Conservation (phyloP, 2,329 filamentous ascomycete genomes). For the Xylariales sp. region DNA sequence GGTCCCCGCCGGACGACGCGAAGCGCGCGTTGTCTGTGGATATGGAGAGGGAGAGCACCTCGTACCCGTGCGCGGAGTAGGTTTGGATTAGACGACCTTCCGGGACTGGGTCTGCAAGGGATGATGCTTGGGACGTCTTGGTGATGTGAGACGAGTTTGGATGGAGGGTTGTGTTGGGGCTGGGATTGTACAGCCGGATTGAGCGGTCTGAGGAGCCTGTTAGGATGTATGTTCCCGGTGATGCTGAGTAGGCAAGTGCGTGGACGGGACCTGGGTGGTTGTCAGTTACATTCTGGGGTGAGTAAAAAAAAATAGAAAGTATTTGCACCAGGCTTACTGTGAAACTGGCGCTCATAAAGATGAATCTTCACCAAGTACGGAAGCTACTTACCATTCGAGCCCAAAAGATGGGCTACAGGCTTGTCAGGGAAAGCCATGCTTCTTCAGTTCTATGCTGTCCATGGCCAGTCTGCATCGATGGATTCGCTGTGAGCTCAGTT, state of each 20-base stretch:
- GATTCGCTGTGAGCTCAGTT: background rate
- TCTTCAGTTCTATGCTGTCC: constrained; percentile 8
- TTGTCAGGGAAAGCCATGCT: constrained; percentile 36
- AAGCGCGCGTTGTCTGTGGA: constrained; percentile 76
- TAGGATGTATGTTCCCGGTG: constrained; percentile 71
- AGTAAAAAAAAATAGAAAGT: too few species aligned
- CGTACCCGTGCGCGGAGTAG: constrained; percentile 87
- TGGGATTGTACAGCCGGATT: constrained; percentile 81
- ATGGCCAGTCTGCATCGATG: constrained; percentile 1
- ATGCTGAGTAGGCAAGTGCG: constrained; percentile 67
- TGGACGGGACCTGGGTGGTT: constrained; percentile 59
- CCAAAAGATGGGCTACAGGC: constrained; percentile 51
- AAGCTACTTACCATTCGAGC: constrained; percentile 50
- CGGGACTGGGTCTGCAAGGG: constrained; percentile 28
- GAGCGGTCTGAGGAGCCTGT: constrained; percentile 81
- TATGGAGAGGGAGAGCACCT: constrained; percentile 77
- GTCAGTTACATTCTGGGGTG: constrained; percentile 6
- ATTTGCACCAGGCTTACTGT: too few species aligned
- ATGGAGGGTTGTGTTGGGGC: constrained; percentile 35
- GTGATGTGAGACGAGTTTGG: constrained; percentile 21
- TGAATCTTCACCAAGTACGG: too few species aligned
- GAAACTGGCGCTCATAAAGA: too few species aligned
- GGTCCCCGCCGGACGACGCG: constrained; percentile 83
- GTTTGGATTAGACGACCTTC: constrained; percentile 71
- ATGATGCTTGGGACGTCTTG: constrained; percentile 34